These are phyloP conservation scores for Nemania serpens DNA, from an alignment of 2,329 filamentous ascomycete species.

Conservation along the genomic window DNA sequence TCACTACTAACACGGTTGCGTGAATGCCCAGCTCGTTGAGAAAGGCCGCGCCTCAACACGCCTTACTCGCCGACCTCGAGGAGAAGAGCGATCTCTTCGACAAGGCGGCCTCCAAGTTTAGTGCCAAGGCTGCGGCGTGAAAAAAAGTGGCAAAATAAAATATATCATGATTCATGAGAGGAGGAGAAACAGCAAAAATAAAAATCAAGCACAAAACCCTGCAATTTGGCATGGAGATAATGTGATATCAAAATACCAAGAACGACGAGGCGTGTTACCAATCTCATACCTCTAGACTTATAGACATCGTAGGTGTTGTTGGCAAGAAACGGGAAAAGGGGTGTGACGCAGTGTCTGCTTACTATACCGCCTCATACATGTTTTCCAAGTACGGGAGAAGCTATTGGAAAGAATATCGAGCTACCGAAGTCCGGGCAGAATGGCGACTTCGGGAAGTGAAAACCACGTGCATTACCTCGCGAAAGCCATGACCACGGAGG, in stretches of 20 bases:
- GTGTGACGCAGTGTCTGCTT: background rate
- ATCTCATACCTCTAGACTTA: constrained; percentile 10
- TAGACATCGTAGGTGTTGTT: constrained; percentile 10
- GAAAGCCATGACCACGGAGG: background rate
- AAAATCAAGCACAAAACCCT: too few relatives aligned
- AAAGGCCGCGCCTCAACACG: constrained; percentile 67
- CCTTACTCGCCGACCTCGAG: constrained; percentile 72
- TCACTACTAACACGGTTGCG: constrained; percentile 5
- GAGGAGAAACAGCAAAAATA: background rate
- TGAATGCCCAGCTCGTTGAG: constrained; percentile 54
- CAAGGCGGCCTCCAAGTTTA: constrained; percentile 83
- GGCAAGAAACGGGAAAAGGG: background rate
- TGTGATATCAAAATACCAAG: background rate
- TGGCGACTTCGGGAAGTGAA: background rate
- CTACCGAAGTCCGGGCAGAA: background rate
- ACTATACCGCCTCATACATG: background rate
- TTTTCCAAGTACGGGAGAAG: background rate
- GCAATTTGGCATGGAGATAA: background rate
- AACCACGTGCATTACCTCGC: background rate
- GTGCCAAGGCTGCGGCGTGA: constrained; percentile 74
- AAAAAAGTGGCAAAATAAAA: constrained; percentile 19
- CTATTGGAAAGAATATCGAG: background rate
- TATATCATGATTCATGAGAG: background rate
- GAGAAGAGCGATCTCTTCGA: constrained; percentile 91
- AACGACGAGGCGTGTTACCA: constrained; percentile 4